Percentiles rank a stretch among this genome's conserved stretches.
phyloP scores from a whole-genome alignment of 805 yeast genomes.

The Candida loeiensis region DNA sequence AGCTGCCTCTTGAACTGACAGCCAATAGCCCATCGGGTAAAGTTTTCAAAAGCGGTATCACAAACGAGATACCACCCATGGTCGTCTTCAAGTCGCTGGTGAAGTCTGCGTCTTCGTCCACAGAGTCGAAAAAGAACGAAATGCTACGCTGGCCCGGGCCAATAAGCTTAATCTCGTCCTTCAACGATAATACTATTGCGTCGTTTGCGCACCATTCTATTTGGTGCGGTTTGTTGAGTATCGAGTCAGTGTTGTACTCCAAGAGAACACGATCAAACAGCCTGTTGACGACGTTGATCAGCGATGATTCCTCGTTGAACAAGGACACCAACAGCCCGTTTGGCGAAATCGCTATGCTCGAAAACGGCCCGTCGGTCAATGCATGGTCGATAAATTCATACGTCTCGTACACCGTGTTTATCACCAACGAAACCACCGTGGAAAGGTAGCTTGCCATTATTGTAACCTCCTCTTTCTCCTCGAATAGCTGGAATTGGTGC shows the following conservation, averaged over 20 bases:
- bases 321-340: slow-evolving; percentile 55
- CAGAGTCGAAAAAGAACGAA: slow-evolving; percentile 46
- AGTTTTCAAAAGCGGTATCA: slow-evolving; percentile 43
- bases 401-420: slow-evolving; percentile 20
- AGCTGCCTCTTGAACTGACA: slow-evolving; percentile 54
- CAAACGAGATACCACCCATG: slow-evolving; percentile 21
- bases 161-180: slow-evolving; percentile 62
- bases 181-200: slow-evolving; percentile 61
- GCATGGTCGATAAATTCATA: slow-evolving; percentile 34
- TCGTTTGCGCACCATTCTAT: slow-evolving; percentile 86
- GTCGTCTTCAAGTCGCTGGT: slow-evolving; percentile 7
- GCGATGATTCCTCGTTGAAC: slow-evolving; percentile 33
- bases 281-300: slow-evolving; percentile 48
- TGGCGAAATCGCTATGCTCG: slow-evolving; percentile 45
- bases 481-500: slow-evolving; percentile 19
- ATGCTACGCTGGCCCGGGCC: slow-evolving; percentile 66
- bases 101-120: slow-evolving; percentile 25
- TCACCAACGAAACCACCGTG: slow-evolving; percentile 25
- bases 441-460: slow-evolving; percentile 24
- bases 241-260: slow-evolving; percentile 38
- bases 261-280: slow-evolving; percentile 43
- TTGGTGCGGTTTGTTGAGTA: slow-evolving; percentile 39
- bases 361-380: slow-evolving; percentile 49
- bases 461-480: slow-evolving; percentile 14
- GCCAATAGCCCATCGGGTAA: slow-evolving; percentile 71